A percentile compares a stretch with the other conserved stretches of the same genome.
Evolutionary conservation across 2,329 filamentous ascomycete species (phyloP).

Genomic region (Elsinoe batatas): DNA sequence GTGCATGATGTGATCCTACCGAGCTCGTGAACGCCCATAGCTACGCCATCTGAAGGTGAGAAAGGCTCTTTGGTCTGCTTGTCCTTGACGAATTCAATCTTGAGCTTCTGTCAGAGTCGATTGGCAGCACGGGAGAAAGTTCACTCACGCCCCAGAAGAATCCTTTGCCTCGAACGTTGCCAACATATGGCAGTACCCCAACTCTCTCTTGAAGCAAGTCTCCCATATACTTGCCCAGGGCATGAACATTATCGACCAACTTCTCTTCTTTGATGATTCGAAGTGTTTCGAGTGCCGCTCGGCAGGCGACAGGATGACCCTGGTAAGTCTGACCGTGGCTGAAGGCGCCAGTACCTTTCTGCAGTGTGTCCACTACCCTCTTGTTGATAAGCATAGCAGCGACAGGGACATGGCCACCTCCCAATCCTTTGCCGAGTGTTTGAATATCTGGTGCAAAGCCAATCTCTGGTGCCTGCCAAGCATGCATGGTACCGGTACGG

Average conservation of each 20-base stretch:
- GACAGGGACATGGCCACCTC: conserved; percentile 53
- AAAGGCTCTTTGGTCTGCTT: conserved; percentile 47
- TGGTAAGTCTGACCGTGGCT: conserved; percentile 56
- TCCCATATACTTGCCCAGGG: conserved; percentile 44
- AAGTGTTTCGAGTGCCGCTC: conserved; percentile 55
- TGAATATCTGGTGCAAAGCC: conserved; percentile 53
- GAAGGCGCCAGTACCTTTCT: conserved; percentile 39
- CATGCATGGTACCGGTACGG: conserved; percentile 48
- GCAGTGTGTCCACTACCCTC: conserved; percentile 41
- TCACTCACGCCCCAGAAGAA: conserved; percentile 47
- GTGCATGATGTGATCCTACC: conserved; percentile 27
- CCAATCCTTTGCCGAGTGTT: conserved; percentile 57
- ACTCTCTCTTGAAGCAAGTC: conserved; percentile 36
- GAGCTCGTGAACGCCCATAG: conserved; percentile 42
- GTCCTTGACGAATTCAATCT: conserved; percentile 51
- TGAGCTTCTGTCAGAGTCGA: conserved; percentile 17
- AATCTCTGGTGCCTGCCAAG: conserved; percentile 47
- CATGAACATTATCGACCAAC: conserved; percentile 48
- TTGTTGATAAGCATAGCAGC: conserved; percentile 49
- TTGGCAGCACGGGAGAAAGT: not conserved
- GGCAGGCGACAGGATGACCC: conserved; percentile 49
- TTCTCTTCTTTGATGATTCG: conserved; percentile 47
- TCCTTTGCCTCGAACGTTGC: conserved; percentile 52
- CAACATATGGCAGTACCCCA: conserved; percentile 41
- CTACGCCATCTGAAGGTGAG: conserved; percentile 34